These are phyloP conservation scores for Chalciporus piperatus DNA, from an alignment of 768 basidiomycete species.

Conservation along the genomic window DNA sequence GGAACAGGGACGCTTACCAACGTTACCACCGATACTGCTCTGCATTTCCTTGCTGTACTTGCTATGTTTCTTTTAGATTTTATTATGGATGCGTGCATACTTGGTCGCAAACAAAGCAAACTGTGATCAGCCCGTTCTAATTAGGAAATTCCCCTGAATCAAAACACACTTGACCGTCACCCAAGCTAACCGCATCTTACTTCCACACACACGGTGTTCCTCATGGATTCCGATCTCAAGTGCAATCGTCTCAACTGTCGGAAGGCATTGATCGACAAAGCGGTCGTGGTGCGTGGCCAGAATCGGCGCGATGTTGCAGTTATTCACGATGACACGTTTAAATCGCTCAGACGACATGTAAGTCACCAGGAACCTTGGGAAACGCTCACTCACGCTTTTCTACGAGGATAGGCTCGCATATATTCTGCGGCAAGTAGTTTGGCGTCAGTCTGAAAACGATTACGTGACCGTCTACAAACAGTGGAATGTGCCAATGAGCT, in stretches of 20 bases:
- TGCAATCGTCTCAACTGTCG: slow-evolving; percentile 82
- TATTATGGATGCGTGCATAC: neutral
- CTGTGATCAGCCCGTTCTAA: slow-evolving; percentile 1
- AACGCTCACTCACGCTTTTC: neutral
- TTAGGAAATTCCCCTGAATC: slow-evolving; percentile 8
- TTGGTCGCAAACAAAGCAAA: neutral
- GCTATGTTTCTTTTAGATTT: slow-evolving; percentile 17
- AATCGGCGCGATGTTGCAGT: neutral
- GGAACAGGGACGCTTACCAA: slow-evolving; percentile 26
- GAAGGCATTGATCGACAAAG: slow-evolving; percentile 65
- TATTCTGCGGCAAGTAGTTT: slow-evolving; percentile 64
- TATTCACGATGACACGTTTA: slow-evolving; percentile 13
- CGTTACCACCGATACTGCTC: slow-evolving; percentile 19
- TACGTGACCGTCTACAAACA: slow-evolving; percentile 24
- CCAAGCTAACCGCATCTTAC: neutral
- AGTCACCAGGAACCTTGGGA: slow-evolving; percentile 15
- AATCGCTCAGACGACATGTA: slow-evolving; percentile 52
- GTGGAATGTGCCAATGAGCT: slow-evolving; percentile 85
- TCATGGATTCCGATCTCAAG: slow-evolving; percentile 74
- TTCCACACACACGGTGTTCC: neutral
- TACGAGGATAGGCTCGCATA: slow-evolving; percentile 65
- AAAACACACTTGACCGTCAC: neutral
- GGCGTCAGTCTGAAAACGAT: neutral
- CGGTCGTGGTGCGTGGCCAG: slow-evolving; percentile 68
- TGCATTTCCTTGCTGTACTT: slow-evolving; percentile 23